These are phyloP conservation scores for Colletotrichum sp. DNA, from an alignment of 2,329 filamentous ascomycete genomes.

Conservation along the genomic window DNA sequence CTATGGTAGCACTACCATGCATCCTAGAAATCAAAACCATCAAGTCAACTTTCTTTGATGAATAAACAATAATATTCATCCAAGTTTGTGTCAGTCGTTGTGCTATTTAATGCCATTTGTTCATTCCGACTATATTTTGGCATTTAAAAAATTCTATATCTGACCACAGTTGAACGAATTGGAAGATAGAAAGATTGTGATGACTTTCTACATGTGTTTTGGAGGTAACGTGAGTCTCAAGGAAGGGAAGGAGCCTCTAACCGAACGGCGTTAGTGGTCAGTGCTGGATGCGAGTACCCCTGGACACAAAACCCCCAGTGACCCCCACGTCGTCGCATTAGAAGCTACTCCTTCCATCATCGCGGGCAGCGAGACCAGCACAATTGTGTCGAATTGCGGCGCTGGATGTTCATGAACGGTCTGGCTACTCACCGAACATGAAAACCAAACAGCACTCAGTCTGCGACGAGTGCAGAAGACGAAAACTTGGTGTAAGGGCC, in stretches of 20 bases:
- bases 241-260: not conserved
- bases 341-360: not conserved
- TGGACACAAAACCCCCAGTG: not conserved
- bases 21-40: not conserved
- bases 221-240: not conserved
- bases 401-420: not conserved
- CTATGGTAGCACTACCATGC: not conserved
- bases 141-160: not conserved
- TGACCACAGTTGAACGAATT: rapidly evolving
- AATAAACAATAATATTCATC: not conserved
- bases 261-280: not conserved
- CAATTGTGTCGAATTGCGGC: not conserved
- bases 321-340: not conserved
- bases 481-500: not conserved
- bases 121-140: too few species aligned
- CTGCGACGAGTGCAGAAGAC: not conserved
- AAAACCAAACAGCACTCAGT: not conserved
- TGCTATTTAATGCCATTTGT: not conserved
- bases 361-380: not conserved
- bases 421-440: not conserved
- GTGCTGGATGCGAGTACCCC: not conserved
- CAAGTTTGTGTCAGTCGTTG: rapidly evolving
- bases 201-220: not conserved
- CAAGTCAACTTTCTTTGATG: not conserved
- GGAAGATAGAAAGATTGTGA: not conserved